phyloP scores from a whole-genome alignment of 2,329 filamentous ascomycete genomes.

The Colletotrichum cereale region DNA sequence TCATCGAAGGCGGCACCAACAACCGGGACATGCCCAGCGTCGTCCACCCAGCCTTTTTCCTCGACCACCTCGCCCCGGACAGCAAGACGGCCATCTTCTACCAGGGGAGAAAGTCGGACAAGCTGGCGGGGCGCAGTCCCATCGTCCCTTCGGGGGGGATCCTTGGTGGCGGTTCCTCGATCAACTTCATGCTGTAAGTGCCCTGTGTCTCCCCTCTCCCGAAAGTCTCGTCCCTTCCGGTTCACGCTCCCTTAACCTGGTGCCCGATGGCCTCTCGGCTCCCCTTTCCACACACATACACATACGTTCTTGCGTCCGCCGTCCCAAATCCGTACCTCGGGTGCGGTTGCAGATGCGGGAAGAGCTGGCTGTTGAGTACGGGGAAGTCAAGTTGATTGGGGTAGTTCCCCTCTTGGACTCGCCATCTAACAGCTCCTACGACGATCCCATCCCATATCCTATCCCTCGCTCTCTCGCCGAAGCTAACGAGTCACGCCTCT shows the following conservation, averaged over 20 bases:
- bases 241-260: not conserved
- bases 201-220: not conserved
- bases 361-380: not conserved
- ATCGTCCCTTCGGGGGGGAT: conserved; percentile 57
- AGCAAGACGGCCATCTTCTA: conserved; percentile 70
- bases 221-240: not conserved
- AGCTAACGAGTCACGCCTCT: conserved; percentile 20
- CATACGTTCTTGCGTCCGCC: not conserved
- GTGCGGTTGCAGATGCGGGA: not conserved
- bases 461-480: too few species aligned
- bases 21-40: conserved; percentile 63
- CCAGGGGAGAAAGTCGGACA: conserved; percentile 58
- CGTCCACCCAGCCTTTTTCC: conserved; percentile 63
- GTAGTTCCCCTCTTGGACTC: not conserved
- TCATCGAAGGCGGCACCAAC: conserved; percentile 67
- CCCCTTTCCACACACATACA: not conserved
- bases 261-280: not conserved
- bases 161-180: conserved; percentile 64
- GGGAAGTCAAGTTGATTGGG: not conserved
- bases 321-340: not conserved
- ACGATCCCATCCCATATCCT: not conserved
- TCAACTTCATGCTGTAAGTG: conserved; percentile 58
- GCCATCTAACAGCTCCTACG: not conserved
- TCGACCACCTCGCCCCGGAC: conserved; percentile 76
- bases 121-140: conserved; percentile 58